Evolutionary conservation across 73 alveolate genomes (phyloP).

Genomic region (Durusdinium trenchii): DNA sequence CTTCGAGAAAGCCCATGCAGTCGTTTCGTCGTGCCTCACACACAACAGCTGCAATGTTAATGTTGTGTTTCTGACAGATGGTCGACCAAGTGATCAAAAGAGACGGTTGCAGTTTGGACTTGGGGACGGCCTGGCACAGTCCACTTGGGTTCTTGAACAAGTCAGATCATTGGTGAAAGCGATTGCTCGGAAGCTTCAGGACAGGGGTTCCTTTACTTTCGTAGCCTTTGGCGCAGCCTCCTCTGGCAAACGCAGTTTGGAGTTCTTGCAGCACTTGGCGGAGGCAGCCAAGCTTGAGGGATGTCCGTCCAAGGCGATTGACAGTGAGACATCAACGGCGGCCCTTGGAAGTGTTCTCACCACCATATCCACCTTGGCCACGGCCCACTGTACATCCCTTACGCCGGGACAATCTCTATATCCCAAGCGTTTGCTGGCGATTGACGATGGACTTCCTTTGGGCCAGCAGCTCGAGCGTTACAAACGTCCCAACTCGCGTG

Average conservation of each 20-base stretch:
- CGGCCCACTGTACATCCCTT: background rate
- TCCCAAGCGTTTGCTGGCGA: background rate
- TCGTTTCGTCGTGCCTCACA: background rate
- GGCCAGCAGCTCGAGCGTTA: background rate
- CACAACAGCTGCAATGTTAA: background rate
- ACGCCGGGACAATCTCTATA: constrained; percentile 9
- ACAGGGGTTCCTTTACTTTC: background rate
- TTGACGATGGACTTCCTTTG: background rate
- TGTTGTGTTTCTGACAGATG: constrained; percentile 28
- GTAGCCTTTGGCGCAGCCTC: constrained; percentile 52
- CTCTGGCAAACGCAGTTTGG: background rate
- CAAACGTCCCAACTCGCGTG: background rate
- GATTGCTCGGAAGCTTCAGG: background rate
- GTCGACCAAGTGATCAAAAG: constrained; percentile 53
- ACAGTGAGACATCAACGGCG: constrained; percentile 26
- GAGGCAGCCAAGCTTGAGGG: constrained; percentile 27
- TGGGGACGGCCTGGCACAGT: background rate
- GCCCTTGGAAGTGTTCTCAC: background rate
- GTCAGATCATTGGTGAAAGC: background rate
- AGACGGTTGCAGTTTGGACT: background rate
- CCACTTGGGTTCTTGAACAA: background rate
- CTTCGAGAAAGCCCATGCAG: background rate
- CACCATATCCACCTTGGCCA: background rate
- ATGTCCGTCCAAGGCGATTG: background rate
- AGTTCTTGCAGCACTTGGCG: background rate